Percentiles rank a stretch among this genome's conserved stretches.
These are phyloP conservation scores for Ceriops decandra DNA, from an alignment of 345 rosid genomes.

Conservation along the genomic window DNA sequence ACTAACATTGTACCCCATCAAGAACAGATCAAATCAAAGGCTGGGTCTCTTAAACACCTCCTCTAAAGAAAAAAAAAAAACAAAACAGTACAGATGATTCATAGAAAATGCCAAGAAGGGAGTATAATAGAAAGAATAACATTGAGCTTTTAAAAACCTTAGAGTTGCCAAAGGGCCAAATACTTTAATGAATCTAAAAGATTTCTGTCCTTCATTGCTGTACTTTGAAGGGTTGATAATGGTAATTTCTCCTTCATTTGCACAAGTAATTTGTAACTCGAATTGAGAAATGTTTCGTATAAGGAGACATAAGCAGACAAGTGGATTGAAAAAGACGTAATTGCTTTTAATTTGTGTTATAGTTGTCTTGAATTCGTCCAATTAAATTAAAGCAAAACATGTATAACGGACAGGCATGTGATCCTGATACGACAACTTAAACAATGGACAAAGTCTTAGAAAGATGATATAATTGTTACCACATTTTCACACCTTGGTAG, in stretches of 20 bases:
- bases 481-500: too few species aligned
- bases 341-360: too few species aligned
- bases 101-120: not conserved
- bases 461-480: too few species aligned
- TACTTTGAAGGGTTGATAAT: conserved; percentile 29
- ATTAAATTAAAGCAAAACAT: too few species aligned
- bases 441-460: not conserved
- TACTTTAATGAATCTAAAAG: conserved; percentile 28
- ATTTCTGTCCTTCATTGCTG: conserved; percentile 29
- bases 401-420: not conserved
- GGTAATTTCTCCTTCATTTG: conserved; percentile 19
- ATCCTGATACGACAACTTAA: conserved; percentile 5
- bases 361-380: not conserved
- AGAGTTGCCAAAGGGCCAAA: conserved; percentile 31
- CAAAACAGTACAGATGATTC: not conserved
- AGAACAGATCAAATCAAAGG: conserved; percentile 37
- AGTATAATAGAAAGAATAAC: not conserved
- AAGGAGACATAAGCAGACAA: too few species aligned
- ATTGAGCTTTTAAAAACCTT: conserved; percentile 19
- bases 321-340: not conserved
- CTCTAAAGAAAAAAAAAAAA: conserved; percentile 15
- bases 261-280: too few species aligned
- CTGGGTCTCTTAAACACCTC: conserved; percentile 33
- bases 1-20: conserved; percentile 35
- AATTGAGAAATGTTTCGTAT: too few species aligned